phyloP scores from a whole-genome alignment of 2,329 filamentous ascomycete genomes.

The Arthrobotrys pseudoclavata region DNA sequence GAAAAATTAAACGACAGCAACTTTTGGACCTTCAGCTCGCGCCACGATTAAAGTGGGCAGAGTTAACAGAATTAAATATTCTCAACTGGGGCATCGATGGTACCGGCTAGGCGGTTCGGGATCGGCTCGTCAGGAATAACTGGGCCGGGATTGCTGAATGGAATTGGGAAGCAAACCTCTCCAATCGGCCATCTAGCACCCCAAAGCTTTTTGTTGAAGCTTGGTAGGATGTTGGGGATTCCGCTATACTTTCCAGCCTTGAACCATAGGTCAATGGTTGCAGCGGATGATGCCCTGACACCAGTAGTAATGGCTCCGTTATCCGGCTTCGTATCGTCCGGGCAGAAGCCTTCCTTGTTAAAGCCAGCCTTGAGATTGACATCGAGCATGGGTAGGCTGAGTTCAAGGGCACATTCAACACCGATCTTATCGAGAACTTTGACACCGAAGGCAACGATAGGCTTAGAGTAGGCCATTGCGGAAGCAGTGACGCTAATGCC shows the following conservation, averaged over 20 bases:
- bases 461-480: conserved; percentile 61
- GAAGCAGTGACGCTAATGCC: conserved; percentile 61
- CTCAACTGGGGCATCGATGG: not conserved
- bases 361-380: conserved; percentile 57
- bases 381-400: conserved; percentile 60
- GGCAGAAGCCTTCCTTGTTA: conserved; percentile 51
- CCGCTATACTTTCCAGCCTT: conserved; percentile 52
- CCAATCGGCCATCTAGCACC: conserved; percentile 45
- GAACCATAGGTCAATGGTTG: conserved; percentile 57
- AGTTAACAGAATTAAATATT: not conserved
- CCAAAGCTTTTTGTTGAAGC: conserved; percentile 47
- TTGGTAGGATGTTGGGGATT: conserved; percentile 27
- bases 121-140: conserved; percentile 29
- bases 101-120: not conserved
- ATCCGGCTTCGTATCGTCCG: conserved; percentile 7
- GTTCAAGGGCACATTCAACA: conserved; percentile 60
- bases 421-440: conserved; percentile 61
- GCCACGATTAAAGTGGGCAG: too few relatives aligned
- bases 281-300: conserved; percentile 24
- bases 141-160: not conserved
- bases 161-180: conserved; percentile 40
- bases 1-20: not conserved
- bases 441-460: conserved; percentile 63
- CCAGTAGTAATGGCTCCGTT: conserved; percentile 26
- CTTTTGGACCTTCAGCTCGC: not conserved